Evolutionary conservation across 148 eudicot genomes (phyloP).

Genomic region (Rhododendron kiyosumense): DNA sequence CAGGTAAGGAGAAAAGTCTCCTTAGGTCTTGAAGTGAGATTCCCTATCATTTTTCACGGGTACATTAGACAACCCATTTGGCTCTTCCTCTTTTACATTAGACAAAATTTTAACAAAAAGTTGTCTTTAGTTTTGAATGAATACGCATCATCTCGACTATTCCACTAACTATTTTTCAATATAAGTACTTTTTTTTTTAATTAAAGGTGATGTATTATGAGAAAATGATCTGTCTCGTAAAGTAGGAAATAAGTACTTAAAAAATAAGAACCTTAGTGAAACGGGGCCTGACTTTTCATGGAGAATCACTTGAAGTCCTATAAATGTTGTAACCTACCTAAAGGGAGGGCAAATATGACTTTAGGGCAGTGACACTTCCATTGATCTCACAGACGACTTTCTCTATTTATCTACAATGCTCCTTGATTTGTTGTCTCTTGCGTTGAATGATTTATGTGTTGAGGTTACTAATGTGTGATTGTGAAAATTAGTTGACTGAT

Average conservation of each 20-base stretch:
- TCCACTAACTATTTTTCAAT: too few species aligned
- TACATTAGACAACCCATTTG: constrained; percentile 25
- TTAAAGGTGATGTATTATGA: too few species aligned
- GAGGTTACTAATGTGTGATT: neutral
- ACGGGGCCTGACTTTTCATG: neutral
- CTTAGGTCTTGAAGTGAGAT: constrained; percentile 38
- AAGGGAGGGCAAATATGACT: neutral
- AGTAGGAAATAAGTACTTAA: too few species aligned
- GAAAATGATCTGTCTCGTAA: too few species aligned
- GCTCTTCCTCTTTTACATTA: neutral
- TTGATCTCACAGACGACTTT: neutral
- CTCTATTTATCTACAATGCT: neutral
- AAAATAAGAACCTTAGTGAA: too few species aligned
- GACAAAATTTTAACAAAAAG: neutral
- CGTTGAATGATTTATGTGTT: neutral
- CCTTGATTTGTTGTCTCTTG: neutral
- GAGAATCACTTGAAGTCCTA: neutral
- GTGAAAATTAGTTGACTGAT: neutral
- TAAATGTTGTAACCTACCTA: neutral
- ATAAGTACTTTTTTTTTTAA: too few species aligned
- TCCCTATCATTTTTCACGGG: constrained; percentile 37
- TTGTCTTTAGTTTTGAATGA: neutral
- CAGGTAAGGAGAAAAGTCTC: constrained; percentile 34
- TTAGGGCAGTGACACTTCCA: neutral
- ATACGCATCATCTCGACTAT: neutral